Percentiles rank a stretch among this genome's conserved stretches.
phyloP scores from a whole-genome alignment of 2,329 filamentous ascomycete species.

The Polytolypa hystricis region DNA sequence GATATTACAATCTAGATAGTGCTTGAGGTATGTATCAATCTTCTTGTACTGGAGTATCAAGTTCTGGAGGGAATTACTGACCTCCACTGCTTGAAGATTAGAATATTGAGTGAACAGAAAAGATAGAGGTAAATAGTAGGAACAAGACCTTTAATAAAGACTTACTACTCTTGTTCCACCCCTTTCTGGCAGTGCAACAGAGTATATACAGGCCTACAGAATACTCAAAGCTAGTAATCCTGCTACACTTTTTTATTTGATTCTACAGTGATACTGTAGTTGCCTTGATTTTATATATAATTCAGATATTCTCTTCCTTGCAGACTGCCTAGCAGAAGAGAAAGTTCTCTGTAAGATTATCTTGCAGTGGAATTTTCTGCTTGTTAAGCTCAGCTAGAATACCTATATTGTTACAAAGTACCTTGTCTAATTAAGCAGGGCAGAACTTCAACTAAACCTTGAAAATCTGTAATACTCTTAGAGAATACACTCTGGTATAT shows the following conservation, averaged over 20 bases:
- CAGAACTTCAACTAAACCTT: too few relatives aligned
- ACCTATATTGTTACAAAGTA: too few relatives aligned
- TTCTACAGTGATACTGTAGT: not conserved
- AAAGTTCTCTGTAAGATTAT: conserved; percentile 8
- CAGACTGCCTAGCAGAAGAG: conserved; percentile 16
- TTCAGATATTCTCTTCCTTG: conserved; percentile 9
- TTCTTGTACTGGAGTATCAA: conserved; percentile 16
- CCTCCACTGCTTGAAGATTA: conserved; percentile 11
- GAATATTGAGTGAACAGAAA: not conserved
- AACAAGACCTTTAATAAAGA: not conserved
- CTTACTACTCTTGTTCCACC: not conserved
- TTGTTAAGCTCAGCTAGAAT: conserved; percentile 9
- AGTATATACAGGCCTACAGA: not conserved
- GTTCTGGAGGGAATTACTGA: conserved; percentile 16
- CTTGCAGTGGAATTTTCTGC: conserved; percentile 6
- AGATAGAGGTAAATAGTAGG: too few relatives aligned
- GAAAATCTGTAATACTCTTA: too few relatives aligned
- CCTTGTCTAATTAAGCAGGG: too few relatives aligned
- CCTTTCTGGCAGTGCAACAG: not conserved
- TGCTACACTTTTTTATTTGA: not conserved
- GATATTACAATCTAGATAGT: conserved; percentile 13
- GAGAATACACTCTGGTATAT: too few relatives aligned
- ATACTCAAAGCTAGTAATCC: not conserved
- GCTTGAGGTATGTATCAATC: conserved; percentile 19
- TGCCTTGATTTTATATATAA: not conserved